phyloP scores from a whole-genome alignment of 164 flowering plant genomes.

The Aristolochia californica region DNA sequence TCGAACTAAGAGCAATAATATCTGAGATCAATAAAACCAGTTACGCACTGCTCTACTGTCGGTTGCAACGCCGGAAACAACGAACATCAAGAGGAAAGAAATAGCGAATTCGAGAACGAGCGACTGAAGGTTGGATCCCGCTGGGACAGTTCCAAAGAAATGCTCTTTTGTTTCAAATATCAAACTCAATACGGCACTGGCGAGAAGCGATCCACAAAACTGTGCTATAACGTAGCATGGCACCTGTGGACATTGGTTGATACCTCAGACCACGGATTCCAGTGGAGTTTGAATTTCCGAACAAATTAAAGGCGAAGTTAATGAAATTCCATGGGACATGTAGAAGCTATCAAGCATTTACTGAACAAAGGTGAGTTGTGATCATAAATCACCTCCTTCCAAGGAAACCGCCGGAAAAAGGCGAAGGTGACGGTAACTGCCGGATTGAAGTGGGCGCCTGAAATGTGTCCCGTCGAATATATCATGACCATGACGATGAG shows the following conservation, averaged over 20 bases:
- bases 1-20: too few species aligned
- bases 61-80: conserved; percentile 52
- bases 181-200: conserved; percentile 33
- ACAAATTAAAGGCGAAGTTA: too few species aligned
- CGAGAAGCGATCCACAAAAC: conserved; percentile 35
- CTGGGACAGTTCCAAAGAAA: conserved; percentile 35
- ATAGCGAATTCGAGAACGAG: conserved; percentile 40
- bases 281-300: too few species aligned
- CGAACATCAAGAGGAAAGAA: conserved; percentile 58
- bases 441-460: too few species aligned
- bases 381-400: conserved; percentile 32
- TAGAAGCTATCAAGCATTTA: too few species aligned
- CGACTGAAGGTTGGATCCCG: conserved; percentile 35
- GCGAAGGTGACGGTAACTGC: conserved; percentile 58
- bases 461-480: too few species aligned
- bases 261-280: too few species aligned
- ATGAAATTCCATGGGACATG: too few species aligned
- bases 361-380: not conserved
- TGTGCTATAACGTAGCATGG: conserved; percentile 31
- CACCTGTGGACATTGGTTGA: too few species aligned
- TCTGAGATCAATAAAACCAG: too few species aligned
- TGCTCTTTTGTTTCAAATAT: conserved; percentile 23
- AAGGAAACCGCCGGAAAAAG: conserved; percentile 42
- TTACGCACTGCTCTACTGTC: conserved; percentile 52
- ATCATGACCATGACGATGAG: conserved; percentile 51